Evolutionary conservation across 2,329 filamentous ascomycete genomes (phyloP).

Genomic region (Alternaria sp.): DNA sequence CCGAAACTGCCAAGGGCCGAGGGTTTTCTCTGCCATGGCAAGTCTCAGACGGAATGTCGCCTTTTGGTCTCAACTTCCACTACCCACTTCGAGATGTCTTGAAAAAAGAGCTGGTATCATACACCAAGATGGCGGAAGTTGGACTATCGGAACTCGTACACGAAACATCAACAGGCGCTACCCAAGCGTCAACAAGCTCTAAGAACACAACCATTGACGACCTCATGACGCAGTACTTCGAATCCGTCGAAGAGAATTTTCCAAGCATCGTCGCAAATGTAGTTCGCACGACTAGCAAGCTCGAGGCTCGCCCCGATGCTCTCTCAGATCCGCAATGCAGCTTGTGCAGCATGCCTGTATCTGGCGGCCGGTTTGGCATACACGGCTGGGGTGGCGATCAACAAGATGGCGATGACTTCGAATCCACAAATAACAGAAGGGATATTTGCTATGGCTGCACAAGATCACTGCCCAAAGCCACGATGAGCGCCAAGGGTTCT

Average conservation of each 20-base stretch:
- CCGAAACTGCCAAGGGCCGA: slow-evolving; percentile 88
- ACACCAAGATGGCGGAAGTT: slow-evolving; percentile 62
- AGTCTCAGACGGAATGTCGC: slow-evolving; percentile 74
- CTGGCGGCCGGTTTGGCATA: slow-evolving; percentile 67
- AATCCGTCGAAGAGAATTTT: slow-evolving; percentile 82
- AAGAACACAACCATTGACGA: slow-evolving; percentile 88
- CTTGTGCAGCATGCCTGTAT: slow-evolving; percentile 72
- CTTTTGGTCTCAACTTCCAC: slow-evolving; percentile 67
- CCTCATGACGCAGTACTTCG: slow-evolving; percentile 88
- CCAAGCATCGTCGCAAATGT: slow-evolving; percentile 95
- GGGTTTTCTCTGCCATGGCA: slow-evolving; percentile 84
- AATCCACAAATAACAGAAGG: slow-evolving; percentile 22
- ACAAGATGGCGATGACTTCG: slow-evolving; percentile 43
- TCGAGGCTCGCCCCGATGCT: slow-evolving; percentile 59
- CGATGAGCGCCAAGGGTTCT: neutral
- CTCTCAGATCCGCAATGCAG: slow-evolving; percentile 58
- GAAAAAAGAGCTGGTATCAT: slow-evolving; percentile 77
- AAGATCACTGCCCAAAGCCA: slow-evolving; percentile 56
- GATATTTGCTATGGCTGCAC: slow-evolving; percentile 76
- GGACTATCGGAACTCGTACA: slow-evolving; percentile 55
- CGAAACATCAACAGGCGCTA: slow-evolving; percentile 23
- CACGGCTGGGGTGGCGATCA: slow-evolving; percentile 67
- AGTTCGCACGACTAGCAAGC: slow-evolving; percentile 85
- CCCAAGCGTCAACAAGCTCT: slow-evolving; percentile 61
- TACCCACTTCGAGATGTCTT: slow-evolving; percentile 87